Percentiles rank a stretch among this genome's conserved stretches.
Evolutionary conservation across 768 basidiomycete species (phyloP).

Genomic region (Tulasnella sp.): DNA sequence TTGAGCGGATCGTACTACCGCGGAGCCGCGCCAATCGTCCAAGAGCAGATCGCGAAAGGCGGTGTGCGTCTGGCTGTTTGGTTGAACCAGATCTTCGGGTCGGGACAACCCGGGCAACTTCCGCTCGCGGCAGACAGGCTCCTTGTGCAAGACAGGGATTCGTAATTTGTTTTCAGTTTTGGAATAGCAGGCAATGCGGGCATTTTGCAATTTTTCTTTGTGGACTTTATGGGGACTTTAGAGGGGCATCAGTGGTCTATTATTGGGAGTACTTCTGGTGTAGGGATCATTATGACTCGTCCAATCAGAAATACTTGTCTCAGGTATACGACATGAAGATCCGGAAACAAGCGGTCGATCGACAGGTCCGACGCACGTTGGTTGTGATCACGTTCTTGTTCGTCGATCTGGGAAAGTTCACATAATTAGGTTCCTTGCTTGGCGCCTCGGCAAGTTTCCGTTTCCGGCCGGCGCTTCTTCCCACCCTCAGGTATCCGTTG

Average conservation of each 20-base stretch:
- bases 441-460: not conserved
- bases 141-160: not conserved
- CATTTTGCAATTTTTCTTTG: no score
- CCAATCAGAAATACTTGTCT: no score
- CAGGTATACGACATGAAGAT: not conserved
- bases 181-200: no score
- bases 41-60: constrained; percentile 35
- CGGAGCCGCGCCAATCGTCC: constrained; percentile 30
- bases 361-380: not conserved
- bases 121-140: not conserved
- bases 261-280: no score
- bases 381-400: not conserved
- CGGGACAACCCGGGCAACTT: constrained; percentile 14
- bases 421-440: not conserved
- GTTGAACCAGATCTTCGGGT: constrained; percentile 33
- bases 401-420: not conserved
- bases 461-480: not conserved
- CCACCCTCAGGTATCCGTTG: not conserved
- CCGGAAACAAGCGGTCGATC: not conserved
- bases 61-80: constrained; percentile 32
- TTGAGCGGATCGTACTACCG: constrained; percentile 25
- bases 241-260: no score
- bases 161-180: not conserved
- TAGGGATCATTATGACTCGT: no score
- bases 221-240: no score